A percentile compares a stretch with the other conserved stretches of the same genome.
These are phyloP conservation scores for Penicillium sp. DNA, from an alignment of 2,329 filamentous ascomycete species.

Conservation along the genomic window DNA sequence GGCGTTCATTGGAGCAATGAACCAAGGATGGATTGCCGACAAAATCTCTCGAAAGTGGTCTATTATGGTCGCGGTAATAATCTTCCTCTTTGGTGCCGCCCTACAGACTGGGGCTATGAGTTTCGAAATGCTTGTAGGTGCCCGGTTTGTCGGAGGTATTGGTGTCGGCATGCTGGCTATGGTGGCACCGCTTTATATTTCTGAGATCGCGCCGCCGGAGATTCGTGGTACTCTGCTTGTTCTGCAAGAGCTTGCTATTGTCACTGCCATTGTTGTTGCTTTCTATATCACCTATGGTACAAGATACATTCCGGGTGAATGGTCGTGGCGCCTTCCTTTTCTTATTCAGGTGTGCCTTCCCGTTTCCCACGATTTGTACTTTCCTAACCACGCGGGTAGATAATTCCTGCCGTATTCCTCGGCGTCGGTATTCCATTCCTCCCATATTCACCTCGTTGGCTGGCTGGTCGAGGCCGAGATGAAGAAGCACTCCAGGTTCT, in stretches of 20 bases:
- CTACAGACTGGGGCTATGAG: constrained; percentile 52
- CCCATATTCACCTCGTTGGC: constrained; percentile 49
- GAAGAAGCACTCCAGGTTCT: constrained; percentile 44
- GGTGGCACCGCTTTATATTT: constrained; percentile 39
- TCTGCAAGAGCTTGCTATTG: constrained; percentile 50
- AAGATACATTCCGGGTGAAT: constrained; percentile 43
- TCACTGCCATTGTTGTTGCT: constrained; percentile 50
- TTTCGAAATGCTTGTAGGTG: constrained; percentile 52
- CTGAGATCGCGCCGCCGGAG: constrained; percentile 36
- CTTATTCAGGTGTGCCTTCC: constrained; percentile 1
- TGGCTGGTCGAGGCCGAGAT: constrained; percentile 41
- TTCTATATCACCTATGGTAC: constrained; percentile 59
- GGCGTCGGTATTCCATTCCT: constrained; percentile 48
- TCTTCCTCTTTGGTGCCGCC: constrained; percentile 52
- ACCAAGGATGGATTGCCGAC: constrained; percentile 52
- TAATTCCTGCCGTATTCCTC: constrained; percentile 44
- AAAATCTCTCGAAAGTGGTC: constrained; percentile 53
- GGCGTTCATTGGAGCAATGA: constrained; percentile 47
- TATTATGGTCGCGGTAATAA: constrained; percentile 51
- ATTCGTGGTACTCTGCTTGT: constrained; percentile 34
- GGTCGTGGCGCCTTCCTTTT: constrained; percentile 28
- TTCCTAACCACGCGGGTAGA: constrained; percentile 49
- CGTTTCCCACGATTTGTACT: fast-evolving
- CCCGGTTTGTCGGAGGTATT: constrained; percentile 42
- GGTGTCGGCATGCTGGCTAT: constrained; percentile 40